A percentile compares a stretch with the other conserved stretches of the same genome.
Conservation (phyloP, 1,284 basidiomycete species). For the Cystobasidium sp. region DNA sequence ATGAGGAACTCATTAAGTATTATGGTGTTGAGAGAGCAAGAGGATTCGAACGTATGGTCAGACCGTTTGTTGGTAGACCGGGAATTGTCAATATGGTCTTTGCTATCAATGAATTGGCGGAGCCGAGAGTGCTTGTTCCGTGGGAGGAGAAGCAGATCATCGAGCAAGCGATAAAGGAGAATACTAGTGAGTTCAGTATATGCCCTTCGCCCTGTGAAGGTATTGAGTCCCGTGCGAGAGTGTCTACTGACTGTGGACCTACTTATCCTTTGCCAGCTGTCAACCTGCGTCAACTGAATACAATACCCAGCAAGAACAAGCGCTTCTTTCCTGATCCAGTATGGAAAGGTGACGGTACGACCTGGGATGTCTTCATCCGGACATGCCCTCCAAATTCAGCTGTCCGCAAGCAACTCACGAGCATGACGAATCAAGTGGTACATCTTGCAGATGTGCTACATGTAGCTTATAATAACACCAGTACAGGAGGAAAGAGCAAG, state of each 20-base stretch:
- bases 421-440: slow-evolving; percentile 38
- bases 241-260: background rate
- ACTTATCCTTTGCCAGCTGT: slow-evolving; percentile 5
- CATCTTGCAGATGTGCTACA: slow-evolving; percentile 42
- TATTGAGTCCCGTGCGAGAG: background rate
- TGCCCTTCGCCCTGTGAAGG: background rate
- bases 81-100: slow-evolving; percentile 56
- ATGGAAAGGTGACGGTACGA: slow-evolving; percentile 77
- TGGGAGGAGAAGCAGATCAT: slow-evolving; percentile 67
- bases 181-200: slow-evolving; percentile 17
- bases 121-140: slow-evolving; percentile 74
- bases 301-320: slow-evolving; percentile 28
- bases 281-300: slow-evolving; percentile 31
- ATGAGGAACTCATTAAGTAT: slow-evolving; percentile 39
- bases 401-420: slow-evolving; percentile 33
- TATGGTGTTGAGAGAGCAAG: slow-evolving; percentile 41
- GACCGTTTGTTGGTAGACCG: slow-evolving; percentile 37
- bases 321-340: slow-evolving; percentile 60
- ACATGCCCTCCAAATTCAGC: slow-evolving; percentile 71
- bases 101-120: slow-evolving; percentile 84
- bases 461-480: slow-evolving; percentile 18
- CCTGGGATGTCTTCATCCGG: slow-evolving; percentile 86
- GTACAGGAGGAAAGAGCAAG: background rate
- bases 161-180: slow-evolving; percentile 28
- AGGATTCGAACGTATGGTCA: slow-evolving; percentile 44